Conservation (phyloP, 1,284 basidiomycete species). For the Cystobasidium slooffiae region DNA sequence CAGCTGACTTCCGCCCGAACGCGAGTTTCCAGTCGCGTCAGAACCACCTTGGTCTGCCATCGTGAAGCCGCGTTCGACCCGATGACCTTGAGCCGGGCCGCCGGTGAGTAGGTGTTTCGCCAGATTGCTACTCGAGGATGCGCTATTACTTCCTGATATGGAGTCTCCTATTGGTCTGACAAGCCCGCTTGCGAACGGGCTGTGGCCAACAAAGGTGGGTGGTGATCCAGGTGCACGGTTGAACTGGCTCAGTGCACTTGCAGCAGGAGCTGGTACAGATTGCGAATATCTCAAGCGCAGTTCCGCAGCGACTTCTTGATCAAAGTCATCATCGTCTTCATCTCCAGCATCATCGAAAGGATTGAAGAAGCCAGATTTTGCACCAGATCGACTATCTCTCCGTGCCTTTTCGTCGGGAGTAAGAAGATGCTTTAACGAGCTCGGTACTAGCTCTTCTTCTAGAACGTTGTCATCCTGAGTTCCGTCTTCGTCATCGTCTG, state of each 20-base stretch:
- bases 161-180: background rate
- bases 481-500: slow-evolving; percentile 32
- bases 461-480: slow-evolving; percentile 24
- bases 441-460: slow-evolving; percentile 39
- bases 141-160: background rate
- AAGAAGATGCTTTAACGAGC: slow-evolving; percentile 40
- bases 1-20: background rate
- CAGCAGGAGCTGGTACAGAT: slow-evolving; percentile 21
- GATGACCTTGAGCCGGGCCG: slow-evolving; percentile 2
- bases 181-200: background rate
- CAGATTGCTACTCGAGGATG: slow-evolving; percentile 17
- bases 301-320: slow-evolving; percentile 20
- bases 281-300: slow-evolving; percentile 13
- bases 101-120: slow-evolving; percentile 39
- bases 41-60: background rate
- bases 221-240: slow-evolving; percentile 35
- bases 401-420: slow-evolving; percentile 34
- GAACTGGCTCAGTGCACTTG: slow-evolving; percentile 15
- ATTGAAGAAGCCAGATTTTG: slow-evolving; percentile 41
- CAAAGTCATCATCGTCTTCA: slow-evolving; percentile 28
- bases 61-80: slow-evolving; percentile 35
- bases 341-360: slow-evolving; percentile 36
- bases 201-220: slow-evolving; percentile 19
- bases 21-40: background rate
- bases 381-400: slow-evolving; percentile 20